Evolutionary conservation across 106 monocot species (phyloP).

Genomic region (Phalaenopsis aphrodite): DNA sequence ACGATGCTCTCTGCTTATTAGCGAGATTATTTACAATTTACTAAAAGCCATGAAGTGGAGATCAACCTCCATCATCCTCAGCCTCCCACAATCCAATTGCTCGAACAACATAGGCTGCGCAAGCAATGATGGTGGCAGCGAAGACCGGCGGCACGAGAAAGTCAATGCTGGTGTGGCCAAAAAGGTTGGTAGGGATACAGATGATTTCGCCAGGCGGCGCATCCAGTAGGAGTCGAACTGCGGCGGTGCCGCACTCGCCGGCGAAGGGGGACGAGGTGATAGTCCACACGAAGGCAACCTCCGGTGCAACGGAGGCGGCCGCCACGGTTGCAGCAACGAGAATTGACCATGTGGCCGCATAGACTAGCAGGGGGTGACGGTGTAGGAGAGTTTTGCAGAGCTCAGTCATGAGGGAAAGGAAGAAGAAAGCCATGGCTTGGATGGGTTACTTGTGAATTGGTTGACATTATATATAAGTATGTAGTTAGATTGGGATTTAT

Average conservation of each 20-base stretch:
- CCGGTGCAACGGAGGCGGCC: constrained; percentile 43
- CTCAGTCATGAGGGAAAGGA: neutral
- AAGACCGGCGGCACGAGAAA: constrained; percentile 22
- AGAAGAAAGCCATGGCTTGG: constrained; percentile 5
- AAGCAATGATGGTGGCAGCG: constrained; percentile 42
- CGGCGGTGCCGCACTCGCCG: constrained; percentile 9
- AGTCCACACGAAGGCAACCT: constrained; percentile 60
- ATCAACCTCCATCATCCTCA: neutral
- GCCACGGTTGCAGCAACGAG: constrained; percentile 41
- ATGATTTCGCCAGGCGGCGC: constrained; percentile 14
- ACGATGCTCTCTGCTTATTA: too few relatives aligned
- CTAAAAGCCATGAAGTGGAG: neutral
- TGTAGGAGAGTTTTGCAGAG: constrained; percentile 11
- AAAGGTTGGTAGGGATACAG: constrained; percentile 10
- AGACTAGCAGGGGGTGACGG: constrained; percentile 28
- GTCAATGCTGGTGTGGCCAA: constrained; percentile 9
- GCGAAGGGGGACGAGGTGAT: constrained; percentile 25
- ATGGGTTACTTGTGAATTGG: neutral
- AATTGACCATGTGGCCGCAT: constrained; percentile 39
- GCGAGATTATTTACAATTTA: too few relatives aligned
- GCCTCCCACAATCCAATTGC: constrained; percentile 57
- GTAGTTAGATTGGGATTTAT: neutral
- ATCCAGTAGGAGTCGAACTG: constrained; percentile 30
- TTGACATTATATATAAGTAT: neutral
- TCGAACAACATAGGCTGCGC: constrained; percentile 32